Evolutionary conservation across 2,329 filamentous ascomycete genomes (phyloP).

Genomic region (Penicillium sp.): DNA sequence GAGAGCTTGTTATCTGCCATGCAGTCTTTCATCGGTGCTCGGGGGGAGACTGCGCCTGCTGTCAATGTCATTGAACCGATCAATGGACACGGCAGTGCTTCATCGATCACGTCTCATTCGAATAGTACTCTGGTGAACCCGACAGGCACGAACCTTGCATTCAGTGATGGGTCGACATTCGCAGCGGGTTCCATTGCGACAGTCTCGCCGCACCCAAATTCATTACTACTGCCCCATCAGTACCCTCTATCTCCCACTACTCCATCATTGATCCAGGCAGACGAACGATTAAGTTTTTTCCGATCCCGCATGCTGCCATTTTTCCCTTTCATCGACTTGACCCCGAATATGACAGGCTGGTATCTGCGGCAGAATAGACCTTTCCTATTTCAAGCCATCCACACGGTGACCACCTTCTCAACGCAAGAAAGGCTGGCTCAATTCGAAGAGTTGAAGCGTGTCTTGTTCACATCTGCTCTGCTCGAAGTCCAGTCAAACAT

Average conservation of each 20-base stretch:
- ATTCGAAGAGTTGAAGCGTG: slow-evolving; percentile 31
- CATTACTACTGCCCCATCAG: neutral
- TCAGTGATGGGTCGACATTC: neutral
- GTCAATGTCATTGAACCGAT: neutral
- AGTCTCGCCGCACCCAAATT: neutral
- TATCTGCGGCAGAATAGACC: slow-evolving; percentile 35
- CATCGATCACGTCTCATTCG: neutral
- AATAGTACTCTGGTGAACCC: neutral
- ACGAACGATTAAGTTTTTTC: slow-evolving; percentile 29
- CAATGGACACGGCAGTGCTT: slow-evolving; percentile 5
- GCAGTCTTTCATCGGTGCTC: slow-evolving; percentile 22
- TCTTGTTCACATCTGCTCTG: slow-evolving; percentile 30
- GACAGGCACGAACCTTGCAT: neutral
- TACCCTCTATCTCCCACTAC: neutral
- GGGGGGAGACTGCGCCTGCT: slow-evolving; percentile 2
- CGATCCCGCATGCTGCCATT: slow-evolving; percentile 34
- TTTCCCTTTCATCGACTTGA: slow-evolving; percentile 37
- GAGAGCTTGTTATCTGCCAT: slow-evolving; percentile 32
- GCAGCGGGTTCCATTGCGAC: neutral
- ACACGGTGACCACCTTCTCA: slow-evolving; percentile 33
- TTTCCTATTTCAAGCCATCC: slow-evolving; percentile 38
- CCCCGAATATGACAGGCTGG: slow-evolving; percentile 25
- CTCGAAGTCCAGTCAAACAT: slow-evolving; percentile 31
- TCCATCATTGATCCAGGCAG: slow-evolving; percentile 13
- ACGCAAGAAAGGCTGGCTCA: slow-evolving; percentile 26